Base-by-base conservation (phyloP, 164 flowering plant species). In the Piper betle region DNA sequence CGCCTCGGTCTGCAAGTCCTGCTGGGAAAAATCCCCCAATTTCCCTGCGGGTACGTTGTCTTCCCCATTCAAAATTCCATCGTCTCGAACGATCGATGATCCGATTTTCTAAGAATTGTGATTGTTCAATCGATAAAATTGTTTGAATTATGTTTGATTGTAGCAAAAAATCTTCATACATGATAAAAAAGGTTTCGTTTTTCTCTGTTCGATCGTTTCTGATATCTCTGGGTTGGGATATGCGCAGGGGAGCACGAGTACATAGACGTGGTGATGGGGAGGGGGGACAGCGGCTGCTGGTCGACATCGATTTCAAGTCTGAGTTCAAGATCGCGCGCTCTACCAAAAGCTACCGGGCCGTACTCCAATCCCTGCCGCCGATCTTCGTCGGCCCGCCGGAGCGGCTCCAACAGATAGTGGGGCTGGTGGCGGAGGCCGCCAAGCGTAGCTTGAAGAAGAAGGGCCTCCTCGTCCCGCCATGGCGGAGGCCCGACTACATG, bases 291-390 rank as follows among this genome's bases (percentile, higher is more conserved):
- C 63, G 97, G 46, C n/a, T 84, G 64, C 56, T 93, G 25, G 61
- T 93, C 48, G 98, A 93, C 73, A 72, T 90, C 8, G 98, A 90
- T 43, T 93, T 90, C 75, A 60, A 82, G 71, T 90, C 98, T 16
- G 94, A 93, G 68, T 93, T 93, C 61, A 93, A 86, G 64, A 90
- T 87, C 37, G 98, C 97, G 5, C 74, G 97, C 41, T 72, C 98
- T 12, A 87, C 97, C 18, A 76, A 77, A 61, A 68, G 68, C 17
- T 93, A 93, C 78, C 79, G 76, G 64, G 63, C 78, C 0, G 71
- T 89, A 53, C 82, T 93, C 40, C 94, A 85, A 59, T 61, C 64
- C 0, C 79, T 93, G 4, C 98, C 97, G 11, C 59, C 66, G 37
- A 78, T 93, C 52, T 93, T 84, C 66, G 86, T 92, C 3, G 98